Percentiles rank a stretch among this genome's conserved stretches.
Conservation (phyloP, 2,329 filamentous ascomycete species). For the Colletotrichum sp. region DNA sequence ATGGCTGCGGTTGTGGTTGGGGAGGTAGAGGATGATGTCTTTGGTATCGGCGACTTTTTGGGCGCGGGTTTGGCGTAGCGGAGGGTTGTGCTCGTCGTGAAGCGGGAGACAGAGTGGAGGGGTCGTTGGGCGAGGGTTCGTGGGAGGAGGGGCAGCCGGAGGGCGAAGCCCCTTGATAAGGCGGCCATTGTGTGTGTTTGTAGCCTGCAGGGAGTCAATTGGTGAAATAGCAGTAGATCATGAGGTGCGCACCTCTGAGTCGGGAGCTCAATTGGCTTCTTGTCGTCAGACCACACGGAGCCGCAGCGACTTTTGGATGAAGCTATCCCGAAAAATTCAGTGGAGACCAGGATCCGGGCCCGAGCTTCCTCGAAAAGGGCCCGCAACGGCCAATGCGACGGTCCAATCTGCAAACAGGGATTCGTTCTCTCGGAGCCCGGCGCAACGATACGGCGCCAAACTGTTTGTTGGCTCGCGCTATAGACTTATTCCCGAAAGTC, state of each 20-base stretch:
- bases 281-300: neutral
- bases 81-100: constrained; percentile 1
- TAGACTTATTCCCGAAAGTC: neutral
- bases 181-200: constrained; percentile 1
- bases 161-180: constrained; percentile 11
- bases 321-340: constrained; percentile 24
- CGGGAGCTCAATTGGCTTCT: neutral
- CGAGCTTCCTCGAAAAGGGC: neutral
- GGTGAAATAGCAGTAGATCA: accelerated
- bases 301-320: neutral
- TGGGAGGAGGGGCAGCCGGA: constrained; percentile 5
- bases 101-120: neutral
- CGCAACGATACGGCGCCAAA: constrained; percentile 11
- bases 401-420: neutral
- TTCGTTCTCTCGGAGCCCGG: constrained; percentile 1
- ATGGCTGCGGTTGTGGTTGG: neutral
- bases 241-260: neutral
- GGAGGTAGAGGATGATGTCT: neutral
- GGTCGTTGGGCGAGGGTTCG: neutral
- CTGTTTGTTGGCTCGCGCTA: neutral
- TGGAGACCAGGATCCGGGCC: neutral
- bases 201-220: neutral
- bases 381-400: neutral
- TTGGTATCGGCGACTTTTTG: neutral
- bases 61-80: neutral